phyloP scores from a whole-genome alignment of 305 asterid genomes.

The Fraxinus greggii region DNA sequence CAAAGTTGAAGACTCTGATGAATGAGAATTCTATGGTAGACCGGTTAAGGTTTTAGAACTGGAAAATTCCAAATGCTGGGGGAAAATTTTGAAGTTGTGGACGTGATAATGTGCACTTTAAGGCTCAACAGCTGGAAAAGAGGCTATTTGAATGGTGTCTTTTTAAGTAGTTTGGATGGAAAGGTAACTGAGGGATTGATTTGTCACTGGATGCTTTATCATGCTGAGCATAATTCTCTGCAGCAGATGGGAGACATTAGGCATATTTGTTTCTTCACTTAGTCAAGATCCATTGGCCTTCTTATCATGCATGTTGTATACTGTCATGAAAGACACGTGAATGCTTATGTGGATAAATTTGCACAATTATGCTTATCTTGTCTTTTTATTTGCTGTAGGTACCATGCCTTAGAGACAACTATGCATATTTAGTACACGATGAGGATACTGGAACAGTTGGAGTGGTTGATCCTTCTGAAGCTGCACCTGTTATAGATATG shows the following conservation, averaged over 20 bases:
- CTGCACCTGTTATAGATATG: slow-evolving; percentile 74
- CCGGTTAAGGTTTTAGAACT: neutral
- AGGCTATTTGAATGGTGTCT: neutral
- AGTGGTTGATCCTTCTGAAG: slow-evolving; percentile 97
- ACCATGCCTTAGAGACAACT: slow-evolving; percentile 89
- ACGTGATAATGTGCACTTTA: neutral
- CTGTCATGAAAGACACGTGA: slow-evolving; percentile 5
- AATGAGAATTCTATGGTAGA: neutral
- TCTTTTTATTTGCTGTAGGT: slow-evolving; percentile 46
- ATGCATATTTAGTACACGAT: slow-evolving; percentile 85
- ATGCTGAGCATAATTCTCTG: neutral
- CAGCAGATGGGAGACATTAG: neutral
- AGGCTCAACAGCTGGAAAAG: neutral
- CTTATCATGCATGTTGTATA: neutral
- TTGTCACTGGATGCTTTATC: neutral
- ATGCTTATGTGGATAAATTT: slow-evolving; percentile 4
- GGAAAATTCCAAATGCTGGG: neutral
- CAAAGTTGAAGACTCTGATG: neutral
- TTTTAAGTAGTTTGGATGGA: neutral
- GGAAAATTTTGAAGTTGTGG: neutral
- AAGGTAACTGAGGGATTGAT: neutral
- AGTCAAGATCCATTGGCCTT: neutral
- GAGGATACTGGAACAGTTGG: slow-evolving; percentile 96
- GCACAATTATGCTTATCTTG: neutral
- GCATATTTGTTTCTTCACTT: neutral